Base-by-base conservation (phyloP, 129 eudicot genomes). In the Apium graveolens region DNA sequence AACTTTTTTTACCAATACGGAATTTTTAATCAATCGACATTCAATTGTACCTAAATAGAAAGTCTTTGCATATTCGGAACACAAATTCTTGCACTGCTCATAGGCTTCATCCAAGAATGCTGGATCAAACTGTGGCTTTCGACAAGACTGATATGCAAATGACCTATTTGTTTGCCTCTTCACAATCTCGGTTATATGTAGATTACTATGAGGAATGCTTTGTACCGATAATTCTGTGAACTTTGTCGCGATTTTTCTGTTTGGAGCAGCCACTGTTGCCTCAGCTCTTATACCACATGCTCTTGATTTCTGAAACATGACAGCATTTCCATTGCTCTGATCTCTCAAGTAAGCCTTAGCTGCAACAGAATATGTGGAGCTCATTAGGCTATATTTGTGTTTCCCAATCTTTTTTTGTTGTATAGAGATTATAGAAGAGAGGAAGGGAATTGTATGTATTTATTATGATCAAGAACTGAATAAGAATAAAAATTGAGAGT, bases 51-150 rank as follows among this genome's bases (percentile, higher is more conserved):
- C 98, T 80, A 95, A 74, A 83, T 91, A 95, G 76, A 91, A 95
- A 43, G 97, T 95, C 82, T 90, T 95, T 24, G 98, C 96, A 88
- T 91, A 87, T 78, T 91, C 96, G 11, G 92, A 97, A 82, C 98
- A 95, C 26, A 95, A 79, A 31, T 85, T 84, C 75, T 86, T 86
- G 48, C 98, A 95, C 68, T 89, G 78, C 11, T 87, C 89, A 82
- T 90, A 95, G 10, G 97, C 88, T 34, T 95, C 90, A n/a, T 84
- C 90, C 71, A 94, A 91, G 79, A 94, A 89, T 76, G 75, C 75
- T 9, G 96, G 89, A 79, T 79, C 73, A 70, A 87, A 90, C 35
- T 53, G 79, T 4, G 89, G 90, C 55, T 83, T 86, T 69, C 65
- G 68, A 48, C 74, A 77, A 34, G 43, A 31, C 51, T 71, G 62